Evolutionary conservation across 805 yeast genomes (phyloP).

Genomic region (Ogataea naganishii): DNA sequence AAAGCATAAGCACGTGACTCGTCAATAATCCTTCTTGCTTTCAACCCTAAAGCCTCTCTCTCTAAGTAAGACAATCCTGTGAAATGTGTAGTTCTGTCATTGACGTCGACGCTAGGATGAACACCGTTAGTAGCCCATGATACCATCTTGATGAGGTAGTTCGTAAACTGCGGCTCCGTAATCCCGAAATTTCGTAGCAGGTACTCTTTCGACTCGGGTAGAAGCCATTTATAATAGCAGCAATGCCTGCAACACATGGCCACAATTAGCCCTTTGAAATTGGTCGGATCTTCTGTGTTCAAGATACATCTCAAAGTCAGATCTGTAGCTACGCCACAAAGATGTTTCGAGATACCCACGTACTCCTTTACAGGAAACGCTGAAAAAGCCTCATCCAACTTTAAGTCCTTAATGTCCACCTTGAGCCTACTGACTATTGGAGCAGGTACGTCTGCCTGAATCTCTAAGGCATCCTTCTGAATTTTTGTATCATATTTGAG

Average conservation of each 20-base stretch:
- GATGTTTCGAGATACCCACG: slow-evolving; percentile 76
- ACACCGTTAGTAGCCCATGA: slow-evolving; percentile 88
- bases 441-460: slow-evolving; percentile 5
- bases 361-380: slow-evolving; percentile 10
- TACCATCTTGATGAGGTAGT: slow-evolving; percentile 48
- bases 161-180: slow-evolving; percentile 19
- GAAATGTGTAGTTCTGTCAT: slow-evolving; percentile 33
- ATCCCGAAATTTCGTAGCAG: slow-evolving; percentile 25
- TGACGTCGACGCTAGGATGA: slow-evolving; percentile 29
- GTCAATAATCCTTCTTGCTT: slow-evolving; percentile 68
- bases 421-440: slow-evolving; percentile 44
- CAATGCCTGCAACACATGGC: slow-evolving; percentile 94
- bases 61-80: slow-evolving; percentile 36
- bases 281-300: slow-evolving; percentile 9
- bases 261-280: slow-evolving; percentile 51
- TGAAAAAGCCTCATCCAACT: slow-evolving; percentile 36
- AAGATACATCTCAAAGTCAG: slow-evolving; percentile 61
- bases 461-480: slow-evolving; percentile 36
- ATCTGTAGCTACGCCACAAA: slow-evolving; percentile 94
- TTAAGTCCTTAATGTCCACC: slow-evolving; percentile 74
- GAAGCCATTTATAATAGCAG: slow-evolving; percentile 51
- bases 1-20: slow-evolving; percentile 56
- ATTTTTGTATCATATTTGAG: slow-evolving; percentile 74
- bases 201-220: slow-evolving; percentile 36
- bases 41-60: slow-evolving; percentile 53